Conservation (phyloP, 2,329 filamentous ascomycete species). For the Fusarium verticillioides region DNA sequence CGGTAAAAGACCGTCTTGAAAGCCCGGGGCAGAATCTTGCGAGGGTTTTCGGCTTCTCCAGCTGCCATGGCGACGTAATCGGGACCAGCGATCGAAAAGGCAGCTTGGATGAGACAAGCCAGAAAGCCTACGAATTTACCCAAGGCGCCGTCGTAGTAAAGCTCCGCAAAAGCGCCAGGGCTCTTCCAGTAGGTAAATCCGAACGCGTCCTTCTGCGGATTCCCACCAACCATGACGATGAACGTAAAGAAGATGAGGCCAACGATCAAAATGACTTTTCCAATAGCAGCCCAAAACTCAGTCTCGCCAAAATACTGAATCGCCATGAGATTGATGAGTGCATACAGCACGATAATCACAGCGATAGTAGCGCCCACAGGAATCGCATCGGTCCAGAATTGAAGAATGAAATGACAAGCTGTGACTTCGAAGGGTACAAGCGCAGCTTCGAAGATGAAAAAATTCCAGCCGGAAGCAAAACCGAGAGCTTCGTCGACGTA, state of each 20-base stretch:
- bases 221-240: conserved; percentile 84
- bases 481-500: conserved; percentile 82
- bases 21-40: conserved; percentile 75
- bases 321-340: conserved; percentile 74
- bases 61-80: conserved; percentile 77
- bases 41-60: conserved; percentile 77
- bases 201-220: conserved; percentile 76
- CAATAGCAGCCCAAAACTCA: conserved; percentile 79
- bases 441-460: conserved; percentile 75
- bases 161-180: conserved; percentile 76
- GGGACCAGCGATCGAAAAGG: conserved; percentile 74
- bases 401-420: conserved; percentile 71
- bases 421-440: conserved; percentile 76
- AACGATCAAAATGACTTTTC: conserved; percentile 77
- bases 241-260: conserved; percentile 82
- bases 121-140: conserved; percentile 77
- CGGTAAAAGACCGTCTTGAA: conserved; percentile 85
- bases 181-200: conserved; percentile 75
- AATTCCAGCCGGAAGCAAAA: conserved; percentile 79
- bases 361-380: conserved; percentile 71
- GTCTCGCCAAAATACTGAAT: conserved; percentile 81
- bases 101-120: conserved; percentile 77
- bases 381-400: conserved; percentile 70
- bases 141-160: conserved; percentile 71
- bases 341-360: conserved; percentile 59